Evolutionary conservation across 2,329 filamentous ascomycete genomes (phyloP), one percentile per base, ranked within the genome.

Genomic region (Thelonectria olida): DNA sequence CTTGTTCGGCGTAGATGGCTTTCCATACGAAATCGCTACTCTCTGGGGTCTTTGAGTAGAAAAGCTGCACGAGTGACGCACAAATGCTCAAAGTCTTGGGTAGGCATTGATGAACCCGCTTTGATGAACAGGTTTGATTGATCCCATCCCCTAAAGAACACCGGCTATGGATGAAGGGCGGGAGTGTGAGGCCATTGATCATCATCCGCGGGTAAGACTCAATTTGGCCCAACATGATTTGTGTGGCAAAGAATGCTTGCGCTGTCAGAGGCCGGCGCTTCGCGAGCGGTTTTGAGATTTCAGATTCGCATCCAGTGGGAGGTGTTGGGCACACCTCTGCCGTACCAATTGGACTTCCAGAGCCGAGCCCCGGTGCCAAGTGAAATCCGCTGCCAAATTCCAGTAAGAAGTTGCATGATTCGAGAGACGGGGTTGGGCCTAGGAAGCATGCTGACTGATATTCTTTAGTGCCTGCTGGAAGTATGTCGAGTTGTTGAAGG

Each of bases 151-250:
- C 42, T 10, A 68, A 7, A n/a, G 50, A 23, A 36, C 62, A 65
- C 53, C 42, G 45, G 23, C 58, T 62, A 5, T 64, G 58, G n/a
- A 69, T 67, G n/a, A 68, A 69, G 0, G 67, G 67, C 2, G 67
- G 67, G 1, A 69, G 58, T 4, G 27, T 17, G 9, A 48, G 34
- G 9, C 66, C 66, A 7, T 59, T 47, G 17, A 63, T 55, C 49
- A 69, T 50, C 66, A 69, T 65, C 20, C 39, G 53, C 2, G 66
- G 66, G 36, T 68, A 69, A 4, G 54, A 54, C 3, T 57, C 55
- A n/a, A 68, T 36, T 13, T 69, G 67, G 2, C 67, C 67, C 2
- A 65, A 22, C 23, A 69, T 58, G 12, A 63, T 61, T 17, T 61
- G 54, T n/a, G 53, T 62, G 12, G 38, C 12, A 3, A 64, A 53